Percentiles rank a stretch among this genome's conserved stretches.
Evolutionary conservation across 148 eudicot species (phyloP).

Genomic region (Vaccinium darrowii): DNA sequence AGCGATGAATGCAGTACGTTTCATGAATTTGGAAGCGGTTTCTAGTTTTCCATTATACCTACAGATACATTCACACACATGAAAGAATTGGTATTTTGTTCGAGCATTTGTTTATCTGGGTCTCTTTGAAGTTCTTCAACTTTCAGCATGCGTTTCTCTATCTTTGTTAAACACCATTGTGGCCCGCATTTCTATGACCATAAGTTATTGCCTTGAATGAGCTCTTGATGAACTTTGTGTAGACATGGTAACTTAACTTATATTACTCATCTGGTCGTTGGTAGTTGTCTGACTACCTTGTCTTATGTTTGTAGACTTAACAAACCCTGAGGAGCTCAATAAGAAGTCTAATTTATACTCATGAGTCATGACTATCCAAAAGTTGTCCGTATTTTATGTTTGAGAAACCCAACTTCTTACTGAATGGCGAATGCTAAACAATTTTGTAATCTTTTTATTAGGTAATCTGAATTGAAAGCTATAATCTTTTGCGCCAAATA

Average conservation of each 20-base stretch:
- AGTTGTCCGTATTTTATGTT: not conserved
- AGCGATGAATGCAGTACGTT: slow-evolving; percentile 94
- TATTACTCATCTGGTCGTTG: not conserved
- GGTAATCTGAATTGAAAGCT: no score
- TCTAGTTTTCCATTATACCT: not conserved
- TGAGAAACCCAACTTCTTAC: not conserved
- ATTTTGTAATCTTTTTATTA: not conserved
- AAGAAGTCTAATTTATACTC: not conserved
- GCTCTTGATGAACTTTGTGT: not conserved
- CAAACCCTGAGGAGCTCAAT: not conserved
- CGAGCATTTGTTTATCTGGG: not conserved
- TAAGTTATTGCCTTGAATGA: not conserved
- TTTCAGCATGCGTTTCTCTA: not conserved
- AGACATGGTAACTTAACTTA: not conserved
- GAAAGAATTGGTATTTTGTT: not conserved
- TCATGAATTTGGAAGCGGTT: not conserved
- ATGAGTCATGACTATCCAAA: not conserved
- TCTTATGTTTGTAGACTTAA: not conserved
- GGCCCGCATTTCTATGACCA: not conserved
- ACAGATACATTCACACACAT: not conserved
- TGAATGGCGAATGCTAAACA: not conserved
- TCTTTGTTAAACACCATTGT: not conserved
- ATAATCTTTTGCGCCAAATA: not conserved
- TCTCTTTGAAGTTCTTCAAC: not conserved
- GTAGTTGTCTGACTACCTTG: not conserved